Conservation (phyloP, 768 basidiomycete genomes). For the Leccinum sublutescens region DNA sequence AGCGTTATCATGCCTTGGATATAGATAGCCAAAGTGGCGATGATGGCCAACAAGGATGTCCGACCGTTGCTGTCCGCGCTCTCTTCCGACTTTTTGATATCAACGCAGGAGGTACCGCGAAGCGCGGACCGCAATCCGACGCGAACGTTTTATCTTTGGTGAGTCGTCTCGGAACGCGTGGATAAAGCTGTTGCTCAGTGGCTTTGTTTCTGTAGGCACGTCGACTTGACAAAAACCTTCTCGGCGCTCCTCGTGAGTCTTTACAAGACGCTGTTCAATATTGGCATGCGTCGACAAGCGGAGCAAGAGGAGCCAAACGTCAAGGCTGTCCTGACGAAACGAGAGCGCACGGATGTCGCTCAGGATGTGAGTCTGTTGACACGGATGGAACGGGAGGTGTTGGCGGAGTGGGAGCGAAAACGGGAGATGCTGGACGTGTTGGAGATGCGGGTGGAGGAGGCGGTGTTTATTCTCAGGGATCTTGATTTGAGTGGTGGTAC, state of each 20-base stretch:
- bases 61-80: constrained; percentile 62
- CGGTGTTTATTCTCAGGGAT: constrained; percentile 87
- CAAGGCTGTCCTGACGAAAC: constrained; percentile 68
- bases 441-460: constrained; percentile 84
- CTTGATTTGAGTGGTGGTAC: constrained; percentile 49
- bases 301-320: constrained; percentile 69
- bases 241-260: constrained; percentile 61
- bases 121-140: constrained; percentile 87
- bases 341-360: constrained; percentile 80
- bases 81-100: constrained; percentile 78
- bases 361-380: constrained; percentile 69
- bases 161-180: constrained; percentile 13
- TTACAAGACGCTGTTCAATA: constrained; percentile 87
- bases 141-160: constrained; percentile 93
- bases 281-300: constrained; percentile 66
- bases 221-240: constrained; percentile 83
- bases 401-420: constrained; percentile 73
- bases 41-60: constrained; percentile 89
- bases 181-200: background rate
- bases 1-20: too few species aligned
- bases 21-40: constrained; percentile 53
- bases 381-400: constrained; percentile 69
- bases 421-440: constrained; percentile 57
- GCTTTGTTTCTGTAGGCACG: constrained; percentile 58
- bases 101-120: constrained; percentile 91